phyloP scores from a whole-genome alignment of 2,329 filamentous ascomycete species.

The Colletotrichum tamarilloi region DNA sequence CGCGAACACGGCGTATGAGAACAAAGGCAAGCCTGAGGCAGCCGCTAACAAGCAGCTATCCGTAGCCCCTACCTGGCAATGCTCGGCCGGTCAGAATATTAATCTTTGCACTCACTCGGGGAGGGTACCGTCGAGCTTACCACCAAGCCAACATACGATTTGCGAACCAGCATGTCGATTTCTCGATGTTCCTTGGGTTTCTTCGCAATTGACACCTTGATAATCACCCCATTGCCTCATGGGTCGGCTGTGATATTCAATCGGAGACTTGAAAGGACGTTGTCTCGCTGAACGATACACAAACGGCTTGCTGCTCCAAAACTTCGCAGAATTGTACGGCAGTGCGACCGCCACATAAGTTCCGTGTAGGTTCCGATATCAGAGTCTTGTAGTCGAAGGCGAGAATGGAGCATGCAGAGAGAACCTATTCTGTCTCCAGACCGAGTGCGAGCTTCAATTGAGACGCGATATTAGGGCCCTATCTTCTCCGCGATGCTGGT shows the following conservation, averaged over 20 bases:
- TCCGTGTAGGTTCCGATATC: neutral
- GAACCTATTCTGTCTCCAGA: neutral
- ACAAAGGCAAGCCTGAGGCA: neutral
- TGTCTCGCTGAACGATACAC: neutral
- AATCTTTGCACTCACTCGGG: neutral
- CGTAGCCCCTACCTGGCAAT: neutral
- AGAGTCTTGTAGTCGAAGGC: conserved; percentile 23
- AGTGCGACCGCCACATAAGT: neutral
- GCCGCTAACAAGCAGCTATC: neutral
- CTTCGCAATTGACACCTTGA: neutral
- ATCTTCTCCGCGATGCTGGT: neutral
- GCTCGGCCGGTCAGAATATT: neutral
- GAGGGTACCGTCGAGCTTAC: neutral
- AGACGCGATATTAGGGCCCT: neutral
- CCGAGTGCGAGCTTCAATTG: neutral
- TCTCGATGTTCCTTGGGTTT: neutral
- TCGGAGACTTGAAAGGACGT: neutral
- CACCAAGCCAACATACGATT: neutral
- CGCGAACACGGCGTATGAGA: neutral
- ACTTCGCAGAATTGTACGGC: neutral
- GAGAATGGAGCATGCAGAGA: neutral
- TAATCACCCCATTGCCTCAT: neutral
- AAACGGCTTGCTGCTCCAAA: neutral
- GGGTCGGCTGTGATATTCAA: neutral
- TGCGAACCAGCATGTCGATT: neutral